Percentiles rank a stretch among this genome's conserved stretches.
Evolutionary conservation across 129 eudicot species (phyloP).

Genomic region (Sambucus nigra): DNA sequence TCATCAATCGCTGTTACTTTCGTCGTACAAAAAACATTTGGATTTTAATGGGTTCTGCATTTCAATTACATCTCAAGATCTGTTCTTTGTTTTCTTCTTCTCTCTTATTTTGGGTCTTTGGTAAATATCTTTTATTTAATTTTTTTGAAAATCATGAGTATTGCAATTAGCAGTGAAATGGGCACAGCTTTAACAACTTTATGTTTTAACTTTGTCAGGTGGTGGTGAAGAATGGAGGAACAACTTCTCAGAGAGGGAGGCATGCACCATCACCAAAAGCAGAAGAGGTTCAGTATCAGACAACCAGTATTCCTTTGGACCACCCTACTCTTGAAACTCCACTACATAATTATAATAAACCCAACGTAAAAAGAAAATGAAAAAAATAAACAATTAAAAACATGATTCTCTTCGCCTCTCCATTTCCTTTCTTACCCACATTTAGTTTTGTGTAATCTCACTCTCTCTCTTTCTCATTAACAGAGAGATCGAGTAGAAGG

Average conservation of each 20-base stretch:
- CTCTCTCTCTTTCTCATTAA: not conserved
- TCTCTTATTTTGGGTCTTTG: constrained; percentile 14
- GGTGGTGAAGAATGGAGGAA: constrained; percentile 74
- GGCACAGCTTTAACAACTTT: constrained; percentile 57
- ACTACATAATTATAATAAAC: constrained; percentile 13
- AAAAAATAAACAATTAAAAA: not conserved
- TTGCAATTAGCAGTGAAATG: constrained; percentile 29
- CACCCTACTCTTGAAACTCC: constrained; percentile 30
- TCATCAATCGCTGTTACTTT: constrained; percentile 26
- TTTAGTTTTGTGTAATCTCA: not conserved
- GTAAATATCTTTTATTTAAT: constrained; percentile 18
- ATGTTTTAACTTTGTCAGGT: constrained; percentile 51
- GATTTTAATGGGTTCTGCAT: constrained; percentile 26
- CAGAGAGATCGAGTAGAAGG: constrained; percentile 46
- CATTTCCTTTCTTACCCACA: not conserved
- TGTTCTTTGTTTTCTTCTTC: constrained; percentile 34
- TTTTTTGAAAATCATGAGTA: constrained; percentile 26
- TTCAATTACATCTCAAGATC: constrained; percentile 25
- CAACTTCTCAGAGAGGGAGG: constrained; percentile 52
- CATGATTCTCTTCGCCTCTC: not conserved
- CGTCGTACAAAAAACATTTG: constrained; percentile 17
- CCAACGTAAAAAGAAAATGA: constrained; percentile 1
- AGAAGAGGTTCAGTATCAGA: constrained; percentile 62
- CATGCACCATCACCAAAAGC: constrained; percentile 73
- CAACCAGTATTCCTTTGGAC: constrained; percentile 47